Evolutionary conservation across 2,329 filamentous ascomycete species (phyloP).

Genomic region (Paraconiothyrium sp.): DNA sequence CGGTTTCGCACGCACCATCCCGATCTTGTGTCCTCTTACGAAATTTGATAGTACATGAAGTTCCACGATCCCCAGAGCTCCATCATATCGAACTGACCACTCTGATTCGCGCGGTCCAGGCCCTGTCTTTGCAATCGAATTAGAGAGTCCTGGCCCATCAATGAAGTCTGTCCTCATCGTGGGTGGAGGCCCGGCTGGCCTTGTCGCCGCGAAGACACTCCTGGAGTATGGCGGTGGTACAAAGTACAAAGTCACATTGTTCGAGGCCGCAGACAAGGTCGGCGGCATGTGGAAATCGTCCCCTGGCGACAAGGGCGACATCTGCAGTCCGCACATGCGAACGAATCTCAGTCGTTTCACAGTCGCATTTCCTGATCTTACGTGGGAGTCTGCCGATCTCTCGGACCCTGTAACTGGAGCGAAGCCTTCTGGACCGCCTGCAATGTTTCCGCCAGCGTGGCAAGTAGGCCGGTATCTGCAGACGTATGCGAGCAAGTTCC

Average conservation of each 20-base stretch:
- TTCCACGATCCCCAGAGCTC: neutral
- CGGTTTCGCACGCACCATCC: neutral
- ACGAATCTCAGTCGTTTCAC: conserved; percentile 82
- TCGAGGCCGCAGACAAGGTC: conserved; percentile 71
- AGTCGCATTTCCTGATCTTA: conserved; percentile 69
- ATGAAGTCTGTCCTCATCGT: conserved; percentile 53
- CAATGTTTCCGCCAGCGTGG: conserved; percentile 79
- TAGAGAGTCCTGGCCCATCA: neutral
- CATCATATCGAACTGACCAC: neutral
- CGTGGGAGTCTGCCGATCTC: conserved; percentile 67
- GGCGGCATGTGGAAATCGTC: conserved; percentile 79
- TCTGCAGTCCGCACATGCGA: conserved; percentile 67
- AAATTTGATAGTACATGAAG: neutral
- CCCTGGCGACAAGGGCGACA: conserved; percentile 61
- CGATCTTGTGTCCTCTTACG: neutral
- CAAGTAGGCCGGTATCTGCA: conserved; percentile 78
- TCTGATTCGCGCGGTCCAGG: neutral
- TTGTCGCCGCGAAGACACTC: conserved; percentile 70
- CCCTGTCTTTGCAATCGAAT: neutral
- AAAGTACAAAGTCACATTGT: conserved; percentile 73
- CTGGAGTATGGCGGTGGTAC: conserved; percentile 64
- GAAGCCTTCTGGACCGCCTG: conserved; percentile 47
- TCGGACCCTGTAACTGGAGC: conserved; percentile 19
- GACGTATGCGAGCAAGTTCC: conserved; percentile 69
- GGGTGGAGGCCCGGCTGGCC: conserved; percentile 56